Evolutionary conservation across 2,329 filamentous ascomycete genomes (phyloP).

Genomic region (Ascosphaera acerosa): DNA sequence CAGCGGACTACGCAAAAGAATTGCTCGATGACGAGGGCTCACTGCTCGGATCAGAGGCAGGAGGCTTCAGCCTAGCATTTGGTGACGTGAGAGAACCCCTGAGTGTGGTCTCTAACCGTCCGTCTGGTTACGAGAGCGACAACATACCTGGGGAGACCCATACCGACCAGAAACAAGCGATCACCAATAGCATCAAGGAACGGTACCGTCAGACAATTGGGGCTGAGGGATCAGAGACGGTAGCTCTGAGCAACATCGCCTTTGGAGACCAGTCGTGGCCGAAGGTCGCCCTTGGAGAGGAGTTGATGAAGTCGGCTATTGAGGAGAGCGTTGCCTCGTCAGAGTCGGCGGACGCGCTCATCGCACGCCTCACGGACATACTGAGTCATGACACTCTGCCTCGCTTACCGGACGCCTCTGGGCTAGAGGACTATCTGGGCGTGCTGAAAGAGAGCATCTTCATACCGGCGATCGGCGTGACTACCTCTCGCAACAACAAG

Average conservation of each 20-base stretch:
- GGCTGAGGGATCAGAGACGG: constrained; percentile 23
- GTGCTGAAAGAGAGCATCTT: constrained; percentile 35
- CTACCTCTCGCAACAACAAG: constrained; percentile 2
- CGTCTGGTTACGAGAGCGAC: constrained; percentile 14
- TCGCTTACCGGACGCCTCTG: constrained; percentile 21
- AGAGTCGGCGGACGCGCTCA: constrained; percentile 24
- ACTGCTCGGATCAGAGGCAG: constrained; percentile 19
- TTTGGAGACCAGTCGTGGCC: constrained; percentile 35
- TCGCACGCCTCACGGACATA: constrained; percentile 26
- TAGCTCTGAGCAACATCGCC: constrained; percentile 35
- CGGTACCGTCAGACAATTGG: constrained; percentile 28
- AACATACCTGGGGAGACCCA: too few relatives aligned
- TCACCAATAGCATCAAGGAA: constrained; percentile 25
- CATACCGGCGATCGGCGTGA: constrained; percentile 28
- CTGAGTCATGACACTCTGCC: constrained; percentile 31
- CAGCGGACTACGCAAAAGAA: constrained; percentile 7
- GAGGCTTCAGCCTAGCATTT: constrained; percentile 37
- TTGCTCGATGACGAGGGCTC: constrained; percentile 12
- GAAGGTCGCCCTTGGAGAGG: constrained; percentile 33
- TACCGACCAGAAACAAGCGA: too few relatives aligned
- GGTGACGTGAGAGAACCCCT: constrained; percentile 28
- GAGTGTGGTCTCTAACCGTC: constrained; percentile 37
- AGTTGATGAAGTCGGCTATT: constrained; percentile 25
- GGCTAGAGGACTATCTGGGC: constrained; percentile 29
- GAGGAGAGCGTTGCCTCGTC: constrained; percentile 17